Base-by-base conservation (phyloP, 2,329 filamentous ascomycete species). In the Scytalidium lignicola region DNA sequence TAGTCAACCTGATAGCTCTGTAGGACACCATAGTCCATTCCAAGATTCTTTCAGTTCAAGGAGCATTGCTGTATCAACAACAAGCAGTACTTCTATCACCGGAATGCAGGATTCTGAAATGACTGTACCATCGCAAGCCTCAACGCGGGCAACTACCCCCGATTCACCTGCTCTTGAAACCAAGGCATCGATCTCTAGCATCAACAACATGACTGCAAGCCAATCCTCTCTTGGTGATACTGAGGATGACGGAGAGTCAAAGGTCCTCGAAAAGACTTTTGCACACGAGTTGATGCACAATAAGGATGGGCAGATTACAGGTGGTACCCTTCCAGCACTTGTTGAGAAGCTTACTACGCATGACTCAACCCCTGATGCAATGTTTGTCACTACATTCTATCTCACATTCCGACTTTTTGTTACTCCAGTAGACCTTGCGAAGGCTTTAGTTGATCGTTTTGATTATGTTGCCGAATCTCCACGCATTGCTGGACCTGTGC, bases 391-490 rank as follows among this genome's bases (percentile, higher is more conserved):
- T 2, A 90, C 93, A 0, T 97, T 99, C 64, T 97, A 95, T 65
- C 83, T 97, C 22, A 99, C 93, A 0, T 99, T 99, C 72, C 83
- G 93, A 46, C 80, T 95, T 10, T 99, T 99, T 64, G 90, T 90
- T 54, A 87, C 86, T 0, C 90, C 93, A 0, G 65, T 78, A 6
- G 83, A 88, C 52, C 80, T 99, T 53, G 87, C 91, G 0, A 80
- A 90, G 63, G 80, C 85, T 3, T 76, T 99, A n/a, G 86, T 95
- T 47, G 86, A 93, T 50, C 85, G 95, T 23, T 99, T 95, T 66
- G 88, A 96, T 51, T 96, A 96, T 59, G 86, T 96, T 32, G 86
- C 82, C 12, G 86, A 93, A 51, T 87, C 85, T 43, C 80, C 83
- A 19, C 79, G 83, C 51, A 80, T 91, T 54, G 84, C 90, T 19